Evolutionary conservation across 140 eudicot genomes (phyloP), one percentile per base, ranked within the genome.

Genomic region (Anethum foeniculum): DNA sequence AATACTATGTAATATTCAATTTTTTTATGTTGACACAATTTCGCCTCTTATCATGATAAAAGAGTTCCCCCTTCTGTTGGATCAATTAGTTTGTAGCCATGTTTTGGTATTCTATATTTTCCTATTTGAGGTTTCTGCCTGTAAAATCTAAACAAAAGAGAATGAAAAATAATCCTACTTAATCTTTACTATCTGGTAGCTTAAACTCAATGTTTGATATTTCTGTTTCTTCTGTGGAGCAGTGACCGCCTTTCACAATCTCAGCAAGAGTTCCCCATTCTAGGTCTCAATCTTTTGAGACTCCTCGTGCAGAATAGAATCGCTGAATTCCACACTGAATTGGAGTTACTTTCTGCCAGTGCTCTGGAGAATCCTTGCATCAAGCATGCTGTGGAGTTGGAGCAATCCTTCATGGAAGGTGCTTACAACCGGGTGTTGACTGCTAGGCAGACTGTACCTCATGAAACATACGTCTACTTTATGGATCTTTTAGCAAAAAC

Each of bases 401-500:
- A 67, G 74, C 74, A 67, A 67, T 67, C 74, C 43, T 67, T 67
- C 74, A 67, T 67, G 74, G 74, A 67, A 67, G 74, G 74, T 32
- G 74, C 74, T 67, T 67, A 67, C 43, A 67, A 67, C 74, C 21
- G 74, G 11, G 74, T 67, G 23, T 67, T 67, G 74, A 67, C 41
- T 30, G 74, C 74, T 67, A 67, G 74, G 74, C 74, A 67, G 74
- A 28, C 41, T 9, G 74, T 67, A 15, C 74, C 74, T 15, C 74
- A 67, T 67, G 74, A 67, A 67, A 67, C 74, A 28, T 67, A 67
- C 6, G 74, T 67, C 11, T 67, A 67, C 74, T 67, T 67, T 32
- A 28, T 67, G 74, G 74, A 67, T 67, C 43, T 67, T 28, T 27
- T 67, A 32, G 74, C 74, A 67, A 67, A 67, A 32, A 67, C 74